phyloP scores from a whole-genome alignment of 2,329 filamentous ascomycete species.

The Podosphaera aphanis region DNA sequence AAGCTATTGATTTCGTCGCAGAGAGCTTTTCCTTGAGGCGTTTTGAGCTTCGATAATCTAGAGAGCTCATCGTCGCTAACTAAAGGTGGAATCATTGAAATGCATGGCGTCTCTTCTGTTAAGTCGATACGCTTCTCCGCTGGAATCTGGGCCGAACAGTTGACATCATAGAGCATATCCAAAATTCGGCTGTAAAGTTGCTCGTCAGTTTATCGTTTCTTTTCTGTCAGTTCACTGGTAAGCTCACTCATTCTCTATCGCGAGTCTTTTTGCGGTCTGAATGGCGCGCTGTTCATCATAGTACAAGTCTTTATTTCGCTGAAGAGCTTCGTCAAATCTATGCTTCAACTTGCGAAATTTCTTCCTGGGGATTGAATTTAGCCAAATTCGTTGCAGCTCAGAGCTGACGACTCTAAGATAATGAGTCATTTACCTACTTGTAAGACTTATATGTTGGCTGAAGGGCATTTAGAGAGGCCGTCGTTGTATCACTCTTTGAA shows the following conservation, averaged over 20 bases:
- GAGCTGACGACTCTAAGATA: neutral
- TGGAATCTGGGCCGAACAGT: conserved; percentile 59
- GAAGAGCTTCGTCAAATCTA: conserved; percentile 54
- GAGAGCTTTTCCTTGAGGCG: conserved; percentile 11
- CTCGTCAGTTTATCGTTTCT: neutral
- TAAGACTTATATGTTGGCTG: conserved; percentile 17
- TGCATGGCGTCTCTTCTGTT: conserved; percentile 14
- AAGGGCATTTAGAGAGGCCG: neutral
- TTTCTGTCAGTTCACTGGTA: neutral
- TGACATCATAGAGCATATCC: conserved; percentile 74
- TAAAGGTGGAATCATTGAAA: conserved; percentile 10
- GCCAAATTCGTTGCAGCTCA: neutral
- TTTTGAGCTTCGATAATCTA: conserved; percentile 7
- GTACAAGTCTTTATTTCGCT: conserved; percentile 62
- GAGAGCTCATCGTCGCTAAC: conserved; percentile 11
- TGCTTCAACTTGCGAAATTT: conserved; percentile 87
- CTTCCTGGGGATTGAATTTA: conserved; percentile 38
- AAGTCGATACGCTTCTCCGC: conserved; percentile 54
- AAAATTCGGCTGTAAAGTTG: conserved; percentile 47
- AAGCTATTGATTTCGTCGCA: conserved; percentile 11
- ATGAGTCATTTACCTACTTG: conserved; percentile 16
- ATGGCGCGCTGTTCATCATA: conserved; percentile 60
- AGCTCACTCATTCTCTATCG: conserved; percentile 75
- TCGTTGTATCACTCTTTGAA: neutral
- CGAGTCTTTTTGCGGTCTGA: conserved; percentile 58